Conservation (phyloP, 139 green algal species). For the Chloropicon primus region DNA sequence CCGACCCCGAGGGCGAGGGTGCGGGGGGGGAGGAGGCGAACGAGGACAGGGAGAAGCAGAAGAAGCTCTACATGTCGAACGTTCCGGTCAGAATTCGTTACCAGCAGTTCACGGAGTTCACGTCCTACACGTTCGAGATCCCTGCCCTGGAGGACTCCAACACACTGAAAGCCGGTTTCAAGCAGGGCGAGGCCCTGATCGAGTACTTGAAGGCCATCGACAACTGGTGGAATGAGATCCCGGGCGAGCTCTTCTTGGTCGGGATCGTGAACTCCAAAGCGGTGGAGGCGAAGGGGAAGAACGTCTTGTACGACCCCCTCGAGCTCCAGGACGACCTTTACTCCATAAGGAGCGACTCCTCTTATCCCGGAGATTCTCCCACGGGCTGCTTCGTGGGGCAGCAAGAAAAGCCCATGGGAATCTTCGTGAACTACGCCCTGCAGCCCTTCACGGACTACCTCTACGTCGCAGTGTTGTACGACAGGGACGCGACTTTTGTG, state of each 20-base stretch:
- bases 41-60: not conserved
- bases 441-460: not conserved
- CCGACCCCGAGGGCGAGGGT: not conserved
- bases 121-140: not conserved
- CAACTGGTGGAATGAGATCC: not conserved
- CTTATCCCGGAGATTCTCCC: not conserved
- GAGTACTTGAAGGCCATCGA: not conserved
- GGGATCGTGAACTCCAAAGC: not conserved
- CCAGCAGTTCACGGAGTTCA: not conserved
- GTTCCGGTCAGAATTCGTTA: not conserved
- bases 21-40: not conserved
- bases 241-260: not conserved
- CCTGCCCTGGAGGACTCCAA: not conserved
- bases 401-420: not conserved
- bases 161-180: not conserved
- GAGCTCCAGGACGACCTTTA: not conserved
- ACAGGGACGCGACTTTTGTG: not conserved
- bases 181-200: not conserved
- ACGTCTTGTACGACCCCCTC: not conserved
- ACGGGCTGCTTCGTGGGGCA: not conserved
- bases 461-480: not conserved
- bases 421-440: not conserved
- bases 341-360: not conserved
- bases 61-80: not conserved
- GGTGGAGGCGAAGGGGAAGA: not conserved